A percentile compares a stretch with the other conserved stretches of the same genome.
phyloP scores from a whole-genome alignment of 257 asterid species.

The Solanum chmielewskii region DNA sequence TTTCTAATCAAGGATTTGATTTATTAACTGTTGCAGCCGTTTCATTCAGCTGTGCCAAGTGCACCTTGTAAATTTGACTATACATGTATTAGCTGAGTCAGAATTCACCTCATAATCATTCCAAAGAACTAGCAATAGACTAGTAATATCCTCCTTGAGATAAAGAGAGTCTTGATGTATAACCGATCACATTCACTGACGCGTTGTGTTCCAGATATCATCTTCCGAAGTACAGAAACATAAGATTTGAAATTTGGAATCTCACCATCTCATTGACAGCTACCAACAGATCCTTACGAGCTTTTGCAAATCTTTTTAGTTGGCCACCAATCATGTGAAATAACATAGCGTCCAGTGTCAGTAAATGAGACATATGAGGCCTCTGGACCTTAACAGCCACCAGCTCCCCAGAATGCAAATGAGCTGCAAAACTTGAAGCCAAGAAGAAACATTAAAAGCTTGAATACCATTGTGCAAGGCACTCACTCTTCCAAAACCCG shows the following conservation, averaged over 20 bases:
- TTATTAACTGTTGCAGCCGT: neutral
- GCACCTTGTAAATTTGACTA: neutral
- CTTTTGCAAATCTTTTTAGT: conserved; percentile 91
- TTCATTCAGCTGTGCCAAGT: neutral
- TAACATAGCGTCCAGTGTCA: conserved; percentile 89
- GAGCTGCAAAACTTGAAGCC: conserved; percentile 90
- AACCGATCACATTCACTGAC: neutral
- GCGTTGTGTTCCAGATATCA: neutral
- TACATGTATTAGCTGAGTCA: neutral
- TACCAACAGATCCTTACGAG: conserved; percentile 88
- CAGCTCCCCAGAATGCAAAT: conserved; percentile 95
- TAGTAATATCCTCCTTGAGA: neutral
- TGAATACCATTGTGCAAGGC: neutral
- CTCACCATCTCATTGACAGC: conserved; percentile 98
- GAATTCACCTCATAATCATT: neutral
- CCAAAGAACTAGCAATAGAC: neutral
- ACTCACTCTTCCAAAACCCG: neutral
- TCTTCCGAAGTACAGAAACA: neutral
- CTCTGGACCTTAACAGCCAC: conserved; percentile 99
- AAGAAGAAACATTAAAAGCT: conserved; percentile 13
- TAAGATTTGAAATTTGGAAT: conserved; percentile 6
- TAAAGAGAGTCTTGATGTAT: neutral
- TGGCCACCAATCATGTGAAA: conserved; percentile 98
- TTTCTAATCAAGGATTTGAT: neutral
- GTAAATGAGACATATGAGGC: conserved; percentile 82